Base-by-base conservation (phyloP, 1,284 basidiomycete genomes). In the Earliella scabrosa region DNA sequence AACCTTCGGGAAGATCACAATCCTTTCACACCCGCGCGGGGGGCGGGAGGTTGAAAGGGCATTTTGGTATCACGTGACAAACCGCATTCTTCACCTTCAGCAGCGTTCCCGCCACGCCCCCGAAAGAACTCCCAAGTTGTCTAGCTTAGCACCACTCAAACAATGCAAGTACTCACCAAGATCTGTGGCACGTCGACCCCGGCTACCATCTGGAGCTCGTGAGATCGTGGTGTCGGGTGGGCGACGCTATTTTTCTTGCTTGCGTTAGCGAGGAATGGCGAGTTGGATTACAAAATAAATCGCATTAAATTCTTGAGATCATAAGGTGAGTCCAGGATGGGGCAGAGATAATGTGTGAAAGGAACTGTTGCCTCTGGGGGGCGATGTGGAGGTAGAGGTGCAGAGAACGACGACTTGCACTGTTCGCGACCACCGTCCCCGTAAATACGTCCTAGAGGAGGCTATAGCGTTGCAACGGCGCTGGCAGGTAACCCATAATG, bases 91-190 rank as follows among this genome's bases (percentile, higher is more conserved):
- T 34, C 24, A 32, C 24, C 38, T 36, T 11, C 11, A 26, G 34
- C 46, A 48, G 38, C 46, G 29, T 26, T 50, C 34, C 36, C 40
- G 44, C 50, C 55, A 52, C 45, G 55, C 45, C 40, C 45, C 45
- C 27, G 5, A 21, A 5, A 24, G 6, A 35, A 11, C 24, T 32
- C 55, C 44, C 40, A 38, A 18, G 34, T 24, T n/a, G 24, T 51
- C 39, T 35, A 21, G 23, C 9, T 52, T 2, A 45, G 45, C 34
- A 46, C 10, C 32, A 5, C 6, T 24, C 24, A 23, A 26, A 58
- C 45, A 58, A 58, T 54, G 52, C 44, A 58, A 48, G n/a, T 4
- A 21, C 45, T 32, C 45, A 51, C 56, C 24, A 32, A 34, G 9
- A 2, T 16, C 34, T 43, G 39, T 51, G 45, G 39, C 38, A 51